Evolutionary conservation across 202 grass and related monocot genomes (phyloP), one percentile per base, ranked within the genome.

Genomic region (Eragrostis tef): DNA sequence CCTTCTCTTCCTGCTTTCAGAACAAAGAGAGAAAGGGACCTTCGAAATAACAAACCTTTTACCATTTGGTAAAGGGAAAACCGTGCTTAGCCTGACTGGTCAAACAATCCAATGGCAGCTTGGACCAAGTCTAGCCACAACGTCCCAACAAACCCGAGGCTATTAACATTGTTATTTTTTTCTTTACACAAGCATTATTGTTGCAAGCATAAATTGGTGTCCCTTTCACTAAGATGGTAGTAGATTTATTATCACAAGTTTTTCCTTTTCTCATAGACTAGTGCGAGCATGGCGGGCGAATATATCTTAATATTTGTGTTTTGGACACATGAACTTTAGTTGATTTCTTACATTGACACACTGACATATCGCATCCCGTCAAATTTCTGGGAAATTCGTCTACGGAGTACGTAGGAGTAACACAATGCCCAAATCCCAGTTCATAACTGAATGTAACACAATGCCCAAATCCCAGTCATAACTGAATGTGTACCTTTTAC

Each of bases 101-200:
- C 87, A 89, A 89, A 53, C 59, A 39, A 60, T 60, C 42, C 66
- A 73, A 22, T 43, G 15, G 22, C 43, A 22, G 7, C 12, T 44
- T 44, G 59, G 87, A 89, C 87, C 73, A 59, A 39, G 60, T 86
- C 66, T 58, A 60, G 31, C 15, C 36, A 56, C 76, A 71, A 8
- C 22, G 11, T 14, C 15, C 60, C 56, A 89, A 77, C 11, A 81
- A 74, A 64, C 11, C 9, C 67, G 7, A 46, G 2, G 62, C n/a
- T 49, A 66, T 19, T 57, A 36, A 21, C 53, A 39, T 60, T 57
- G 3, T 50, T 21, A 12, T n/a, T 34, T 50, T 20, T 60, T n/a
- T n/a, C n/a, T n/a, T 25, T 26, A 1, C 49, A 1, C 31, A 78
- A 1, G 20, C 0, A 9, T 48, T 49, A 2, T 34, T 57, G n/a